Evolutionary conservation across 129 eudicot species (phyloP).

Genomic region (Helichrysum umbraculigerum): DNA sequence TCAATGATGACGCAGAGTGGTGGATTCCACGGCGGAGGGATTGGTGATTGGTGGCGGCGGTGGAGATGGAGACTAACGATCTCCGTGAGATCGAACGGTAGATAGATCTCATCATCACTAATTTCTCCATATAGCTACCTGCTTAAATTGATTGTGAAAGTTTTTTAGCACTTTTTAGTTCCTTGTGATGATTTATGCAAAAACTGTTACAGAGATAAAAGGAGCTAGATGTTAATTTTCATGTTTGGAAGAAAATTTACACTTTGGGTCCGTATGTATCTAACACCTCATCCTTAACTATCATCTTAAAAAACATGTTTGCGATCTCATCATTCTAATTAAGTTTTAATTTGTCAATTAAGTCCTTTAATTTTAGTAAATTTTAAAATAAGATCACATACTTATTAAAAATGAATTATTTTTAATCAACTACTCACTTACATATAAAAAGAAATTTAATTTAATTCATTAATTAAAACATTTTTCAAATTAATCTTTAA

Average conservation of each 20-base stretch:
- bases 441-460: no score
- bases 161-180: not conserved
- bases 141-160: not conserved
- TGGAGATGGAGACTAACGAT: conserved; percentile 40
- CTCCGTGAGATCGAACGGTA: conserved; percentile 61
- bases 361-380: no score
- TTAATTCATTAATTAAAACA: no score
- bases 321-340: no score
- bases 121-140: conserved; percentile 26
- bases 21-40: conserved; percentile 35
- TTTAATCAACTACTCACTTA: no score
- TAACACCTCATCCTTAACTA: no score
- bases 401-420: no score
- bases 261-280: not conserved
- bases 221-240: not conserved
- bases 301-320: no score
- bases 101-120: conserved; percentile 64
- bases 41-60: conserved; percentile 34
- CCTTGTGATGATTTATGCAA: not conserved
- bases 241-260: not conserved
- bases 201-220: not conserved
- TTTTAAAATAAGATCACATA: no score
- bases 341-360: no score
- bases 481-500: no score
- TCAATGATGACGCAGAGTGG: conserved; percentile 27